phyloP scores from a whole-genome alignment of 345 rosid species.

The Bretschneidera sinensis region DNA sequence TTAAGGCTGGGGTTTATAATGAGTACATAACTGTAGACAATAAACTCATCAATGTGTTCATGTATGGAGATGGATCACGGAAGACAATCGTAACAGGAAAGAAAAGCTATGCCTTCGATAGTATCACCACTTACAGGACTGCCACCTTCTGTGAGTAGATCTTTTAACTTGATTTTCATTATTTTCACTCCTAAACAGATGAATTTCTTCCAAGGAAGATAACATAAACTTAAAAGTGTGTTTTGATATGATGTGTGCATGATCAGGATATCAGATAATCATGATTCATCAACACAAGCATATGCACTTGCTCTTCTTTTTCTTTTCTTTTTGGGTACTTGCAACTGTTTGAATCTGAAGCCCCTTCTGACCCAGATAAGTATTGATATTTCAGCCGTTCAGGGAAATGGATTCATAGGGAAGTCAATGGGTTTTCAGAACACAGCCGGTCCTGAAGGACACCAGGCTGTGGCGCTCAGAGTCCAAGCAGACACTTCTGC shows the following conservation, averaged over 20 bases:
- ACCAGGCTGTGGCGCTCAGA: conserved; percentile 56
- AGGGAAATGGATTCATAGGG: conserved; percentile 38
- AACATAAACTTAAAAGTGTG: too few relatives aligned
- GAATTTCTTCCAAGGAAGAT: too few relatives aligned
- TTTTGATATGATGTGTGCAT: too few relatives aligned
- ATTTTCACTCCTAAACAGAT: too few relatives aligned
- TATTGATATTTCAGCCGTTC: conserved; percentile 33
- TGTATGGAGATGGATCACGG: conserved; percentile 53
- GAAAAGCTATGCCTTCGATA: conserved; percentile 18
- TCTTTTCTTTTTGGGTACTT: too few relatives aligned
- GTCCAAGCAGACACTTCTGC: conserved; percentile 40
- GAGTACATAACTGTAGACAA: conserved; percentile 32
- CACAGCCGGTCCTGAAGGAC: conserved; percentile 48
- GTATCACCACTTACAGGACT: background rate
- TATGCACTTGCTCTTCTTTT: too few relatives aligned
- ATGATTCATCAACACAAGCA: too few relatives aligned
- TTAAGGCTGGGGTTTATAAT: conserved; percentile 49
- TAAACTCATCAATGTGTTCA: conserved; percentile 26
- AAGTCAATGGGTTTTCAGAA: conserved; percentile 52
- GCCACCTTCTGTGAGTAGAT: background rate
- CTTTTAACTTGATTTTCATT: too few relatives aligned
- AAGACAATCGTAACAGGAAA: conserved; percentile 41
- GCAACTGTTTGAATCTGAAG: too few relatives aligned
- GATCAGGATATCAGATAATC: too few relatives aligned
- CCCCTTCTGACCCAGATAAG: too few relatives aligned